These are phyloP conservation scores for Thermomucor indicae-seudaticae DNA, from an alignment of 371 early-diverging fungal genomes.

Conservation along the genomic window DNA sequence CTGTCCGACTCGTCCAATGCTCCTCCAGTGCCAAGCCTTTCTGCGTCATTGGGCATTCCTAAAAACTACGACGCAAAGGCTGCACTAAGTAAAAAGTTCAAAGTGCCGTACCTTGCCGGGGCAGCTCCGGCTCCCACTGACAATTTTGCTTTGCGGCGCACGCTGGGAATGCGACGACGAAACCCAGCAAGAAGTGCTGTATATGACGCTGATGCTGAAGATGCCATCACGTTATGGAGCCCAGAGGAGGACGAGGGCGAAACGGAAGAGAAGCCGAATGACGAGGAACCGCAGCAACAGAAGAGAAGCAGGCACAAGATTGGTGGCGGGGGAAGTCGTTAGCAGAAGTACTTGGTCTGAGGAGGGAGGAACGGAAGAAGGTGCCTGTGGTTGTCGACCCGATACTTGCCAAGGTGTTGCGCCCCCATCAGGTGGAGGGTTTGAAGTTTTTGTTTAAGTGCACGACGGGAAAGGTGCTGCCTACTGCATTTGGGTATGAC, in stretches of 20 bases:
- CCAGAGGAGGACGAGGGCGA: slow-evolving; percentile 56
- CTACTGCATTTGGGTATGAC: slow-evolving; percentile 50
- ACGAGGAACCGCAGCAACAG: slow-evolving; percentile 28
- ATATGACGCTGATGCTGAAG: slow-evolving; percentile 83
- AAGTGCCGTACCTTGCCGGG: slow-evolving; percentile 20
- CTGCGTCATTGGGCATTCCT: slow-evolving; percentile 17
- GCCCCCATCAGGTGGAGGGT: slow-evolving; percentile 97
- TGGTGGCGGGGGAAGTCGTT: slow-evolving; percentile 25
- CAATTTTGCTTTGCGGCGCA: slow-evolving; percentile 15
- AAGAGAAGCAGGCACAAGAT: slow-evolving; percentile 5
- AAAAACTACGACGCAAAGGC: slow-evolving; percentile 28
- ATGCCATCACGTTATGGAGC: slow-evolving; percentile 81
- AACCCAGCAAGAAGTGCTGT: slow-evolving; percentile 56
- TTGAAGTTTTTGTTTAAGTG: slow-evolving; percentile 90
- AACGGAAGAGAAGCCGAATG: slow-evolving; percentile 9
- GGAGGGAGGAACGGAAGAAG: slow-evolving; percentile 49
- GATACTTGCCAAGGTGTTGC: slow-evolving; percentile 71
- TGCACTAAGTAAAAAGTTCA: slow-evolving; percentile 31
- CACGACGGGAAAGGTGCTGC: slow-evolving; percentile 71
- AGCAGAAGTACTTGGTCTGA: slow-evolving; percentile 49
- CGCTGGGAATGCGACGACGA: slow-evolving; percentile 65
- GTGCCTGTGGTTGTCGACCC: slow-evolving; percentile 82
- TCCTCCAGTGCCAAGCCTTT: slow-evolving; percentile 8
- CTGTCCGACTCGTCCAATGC: slow-evolving; percentile 12
- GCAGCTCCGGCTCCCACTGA: neutral